These are phyloP conservation scores for Gilbertella persicaria DNA, from an alignment of 371 early-diverging fungal genomes.

Conservation along the genomic window DNA sequence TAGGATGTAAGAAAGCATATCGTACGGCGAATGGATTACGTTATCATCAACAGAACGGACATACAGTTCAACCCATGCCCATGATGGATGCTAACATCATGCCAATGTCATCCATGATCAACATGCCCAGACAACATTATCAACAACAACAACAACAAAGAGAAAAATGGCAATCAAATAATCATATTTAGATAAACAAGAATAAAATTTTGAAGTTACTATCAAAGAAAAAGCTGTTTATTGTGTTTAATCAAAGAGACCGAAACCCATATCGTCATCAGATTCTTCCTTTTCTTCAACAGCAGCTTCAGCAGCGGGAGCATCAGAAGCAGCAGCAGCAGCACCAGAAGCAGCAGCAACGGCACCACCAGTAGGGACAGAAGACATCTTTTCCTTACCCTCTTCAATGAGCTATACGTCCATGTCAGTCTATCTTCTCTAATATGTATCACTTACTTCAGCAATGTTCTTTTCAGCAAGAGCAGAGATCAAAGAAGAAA, in stretches of 20 bases:
- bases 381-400: slow-evolving; percentile 90
- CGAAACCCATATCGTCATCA: slow-evolving; percentile 92
- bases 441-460: slow-evolving; percentile 48
- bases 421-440: not conserved
- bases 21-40: slow-evolving; percentile 44
- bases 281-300: slow-evolving; percentile 89
- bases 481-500: slow-evolving; percentile 77
- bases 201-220: too few relatives aligned
- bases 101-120: slow-evolving; percentile 1
- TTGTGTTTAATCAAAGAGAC: slow-evolving; percentile 43
- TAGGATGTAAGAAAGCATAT: slow-evolving; percentile 52
- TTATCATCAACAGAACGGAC: slow-evolving; percentile 45
- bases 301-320: slow-evolving; percentile 58
- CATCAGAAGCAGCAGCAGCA: slow-evolving; percentile 53
- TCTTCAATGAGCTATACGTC: slow-evolving; percentile 77
- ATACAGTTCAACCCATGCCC: slow-evolving; percentile 2
- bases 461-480: slow-evolving; percentile 89
- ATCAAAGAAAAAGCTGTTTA: not conserved
- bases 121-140: slow-evolving; percentile 14
- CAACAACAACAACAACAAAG: slow-evolving; percentile 14
- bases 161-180: slow-evolving; percentile 24
- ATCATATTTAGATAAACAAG: slow-evolving; percentile 11
- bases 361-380: slow-evolving; percentile 91
- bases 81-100: not conserved
- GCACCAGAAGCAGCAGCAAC: slow-evolving; percentile 67